phyloP scores from a whole-genome alignment of 2,329 filamentous ascomycete species.

The Neopestalotiopsis clavispora region DNA sequence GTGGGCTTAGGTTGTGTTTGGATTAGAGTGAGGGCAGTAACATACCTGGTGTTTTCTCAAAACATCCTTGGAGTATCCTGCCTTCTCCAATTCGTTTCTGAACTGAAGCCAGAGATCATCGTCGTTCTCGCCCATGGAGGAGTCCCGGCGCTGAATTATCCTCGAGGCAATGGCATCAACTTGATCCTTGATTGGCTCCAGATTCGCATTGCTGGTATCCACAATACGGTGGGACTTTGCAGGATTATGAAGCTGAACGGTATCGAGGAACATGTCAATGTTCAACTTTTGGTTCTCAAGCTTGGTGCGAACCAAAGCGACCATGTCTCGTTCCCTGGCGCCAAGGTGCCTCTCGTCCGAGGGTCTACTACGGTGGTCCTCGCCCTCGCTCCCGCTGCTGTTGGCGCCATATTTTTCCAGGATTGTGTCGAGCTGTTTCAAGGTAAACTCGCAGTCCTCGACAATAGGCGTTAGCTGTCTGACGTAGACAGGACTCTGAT shows the following conservation, averaged over 20 bases:
- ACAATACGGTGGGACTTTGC: conserved; percentile 42
- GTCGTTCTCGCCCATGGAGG: conserved; percentile 44
- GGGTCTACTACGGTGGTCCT: conserved; percentile 25
- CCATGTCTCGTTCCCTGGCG: conserved; percentile 42
- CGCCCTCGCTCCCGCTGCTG: conserved; percentile 26
- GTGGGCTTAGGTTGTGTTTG: conserved; percentile 17
- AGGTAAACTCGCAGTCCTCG: conserved; percentile 58
- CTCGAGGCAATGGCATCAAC: conserved; percentile 61
- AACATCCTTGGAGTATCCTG: conserved; percentile 62
- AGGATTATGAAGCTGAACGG: conserved; percentile 57
- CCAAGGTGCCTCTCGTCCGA: conserved; percentile 32
- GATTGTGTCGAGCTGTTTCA: conserved; percentile 59
- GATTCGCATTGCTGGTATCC: conserved; percentile 43
- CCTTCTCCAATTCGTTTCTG: conserved; percentile 59
- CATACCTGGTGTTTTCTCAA: conserved; percentile 62
- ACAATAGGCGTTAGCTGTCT: conserved; percentile 57
- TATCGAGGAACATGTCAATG: conserved; percentile 62
- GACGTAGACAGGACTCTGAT: conserved; percentile 46
- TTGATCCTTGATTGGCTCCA: conserved; percentile 64
- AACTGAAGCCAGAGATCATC: conserved; percentile 64
- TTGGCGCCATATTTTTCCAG: conserved; percentile 50
- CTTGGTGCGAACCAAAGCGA: conserved; percentile 49
- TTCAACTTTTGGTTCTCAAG: conserved; percentile 57
- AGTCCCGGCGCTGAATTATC: conserved; percentile 50
- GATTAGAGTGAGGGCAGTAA: conserved; percentile 18